phyloP scores from a whole-genome alignment of 2,329 filamentous ascomycete genomes.

The Aspergillus pseudoglaucus region DNA sequence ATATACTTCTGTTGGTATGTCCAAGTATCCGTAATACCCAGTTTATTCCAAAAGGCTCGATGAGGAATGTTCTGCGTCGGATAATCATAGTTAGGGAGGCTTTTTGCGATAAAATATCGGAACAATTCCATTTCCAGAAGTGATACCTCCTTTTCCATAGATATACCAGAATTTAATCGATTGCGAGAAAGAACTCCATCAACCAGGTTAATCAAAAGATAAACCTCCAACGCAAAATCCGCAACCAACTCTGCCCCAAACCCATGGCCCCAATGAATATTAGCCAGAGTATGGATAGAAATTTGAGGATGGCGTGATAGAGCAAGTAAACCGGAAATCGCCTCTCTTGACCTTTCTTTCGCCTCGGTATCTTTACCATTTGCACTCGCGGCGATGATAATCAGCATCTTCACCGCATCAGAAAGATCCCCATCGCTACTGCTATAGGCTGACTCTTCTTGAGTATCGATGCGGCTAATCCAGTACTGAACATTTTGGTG shows the following conservation, averaged over 20 bases:
- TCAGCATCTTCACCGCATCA: constrained; percentile 4
- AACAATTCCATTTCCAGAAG: constrained; percentile 1
- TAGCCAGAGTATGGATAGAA: neutral
- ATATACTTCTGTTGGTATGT: neutral
- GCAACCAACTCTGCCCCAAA: constrained; percentile 1
- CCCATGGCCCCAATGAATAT: constrained; percentile 1
- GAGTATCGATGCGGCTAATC: neutral
- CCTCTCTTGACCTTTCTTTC: neutral
- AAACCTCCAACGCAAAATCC: constrained; percentile 1
- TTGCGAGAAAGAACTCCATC: neutral
- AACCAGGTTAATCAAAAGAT: constrained; percentile 1
- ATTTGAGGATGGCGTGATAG: constrained; percentile 1
- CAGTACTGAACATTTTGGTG: constrained; percentile 1
- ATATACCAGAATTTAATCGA: neutral
- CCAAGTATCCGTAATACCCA: neutral
- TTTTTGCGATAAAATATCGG: neutral
- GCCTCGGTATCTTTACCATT: neutral
- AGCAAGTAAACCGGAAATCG: neutral
- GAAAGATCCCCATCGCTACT: neutral
- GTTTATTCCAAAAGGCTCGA: constrained; percentile 1
- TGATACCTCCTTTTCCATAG: neutral
- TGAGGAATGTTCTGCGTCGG: constrained; percentile 2
- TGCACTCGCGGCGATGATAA: neutral
- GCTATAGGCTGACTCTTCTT: neutral
- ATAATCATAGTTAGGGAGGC: neutral